Percentiles rank a stretch among this genome's conserved stretches.
phyloP scores from a whole-genome alignment of 2,329 filamentous ascomycete genomes.

The Escovopsis sp. region DNA sequence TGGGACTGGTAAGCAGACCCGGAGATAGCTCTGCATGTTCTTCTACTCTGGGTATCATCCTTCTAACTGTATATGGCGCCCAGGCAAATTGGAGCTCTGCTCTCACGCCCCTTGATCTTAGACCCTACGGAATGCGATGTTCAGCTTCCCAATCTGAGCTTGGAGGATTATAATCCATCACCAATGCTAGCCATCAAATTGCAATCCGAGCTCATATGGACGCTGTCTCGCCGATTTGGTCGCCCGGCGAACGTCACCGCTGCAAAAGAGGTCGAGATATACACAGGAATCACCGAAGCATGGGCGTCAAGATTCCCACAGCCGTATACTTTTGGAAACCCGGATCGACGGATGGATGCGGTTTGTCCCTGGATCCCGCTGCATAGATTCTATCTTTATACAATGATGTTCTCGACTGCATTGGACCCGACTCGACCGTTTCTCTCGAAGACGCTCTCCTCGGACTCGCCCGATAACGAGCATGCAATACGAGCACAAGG shows the following conservation, averaged over 20 bases:
- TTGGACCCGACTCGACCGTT: conserved; percentile 30
- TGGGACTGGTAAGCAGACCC: conserved; percentile 21
- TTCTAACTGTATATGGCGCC: not conserved
- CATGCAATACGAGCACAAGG: conserved; percentile 24
- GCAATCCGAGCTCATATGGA: conserved; percentile 18
- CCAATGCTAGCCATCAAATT: conserved; percentile 22
- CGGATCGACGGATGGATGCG: conserved; percentile 26
- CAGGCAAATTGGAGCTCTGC: conserved; percentile 21
- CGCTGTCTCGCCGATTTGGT: conserved; percentile 17
- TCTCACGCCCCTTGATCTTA: conserved; percentile 20
- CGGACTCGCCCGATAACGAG: conserved; percentile 15
- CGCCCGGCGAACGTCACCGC: conserved; percentile 13
- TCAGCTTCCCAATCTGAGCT: conserved; percentile 16
- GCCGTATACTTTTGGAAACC: conserved; percentile 21
- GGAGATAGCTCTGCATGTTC: no score
- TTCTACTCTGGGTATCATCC: not conserved
- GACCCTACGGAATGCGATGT: conserved; percentile 19
- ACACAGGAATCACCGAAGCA: conserved; percentile 20
- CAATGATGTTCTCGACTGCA: conserved; percentile 27
- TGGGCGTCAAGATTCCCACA: conserved; percentile 29
- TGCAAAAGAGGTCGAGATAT: conserved; percentile 16
- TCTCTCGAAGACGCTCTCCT: conserved; percentile 22
- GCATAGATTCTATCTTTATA: conserved; percentile 30
- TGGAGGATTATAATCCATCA: conserved; percentile 17
- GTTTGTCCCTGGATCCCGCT: conserved; percentile 26